A percentile compares a stretch with the other conserved stretches of the same genome.
Conservation (phyloP, 2,329 filamentous ascomycete genomes). For the Trichoderma lentiforme region DNA sequence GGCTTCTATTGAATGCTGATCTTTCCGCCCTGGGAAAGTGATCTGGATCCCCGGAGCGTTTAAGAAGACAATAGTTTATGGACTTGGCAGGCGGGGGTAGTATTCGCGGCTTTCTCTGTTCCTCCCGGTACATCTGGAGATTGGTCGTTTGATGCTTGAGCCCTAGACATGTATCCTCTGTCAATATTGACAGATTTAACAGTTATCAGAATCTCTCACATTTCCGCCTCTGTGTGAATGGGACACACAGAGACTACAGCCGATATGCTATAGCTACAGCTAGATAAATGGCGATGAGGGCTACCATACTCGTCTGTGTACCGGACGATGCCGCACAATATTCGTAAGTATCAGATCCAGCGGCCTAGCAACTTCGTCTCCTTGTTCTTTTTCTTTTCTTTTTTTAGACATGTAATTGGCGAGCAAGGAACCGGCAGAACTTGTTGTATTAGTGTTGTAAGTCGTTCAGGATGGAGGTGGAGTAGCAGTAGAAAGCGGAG, state of each 20-base stretch:
- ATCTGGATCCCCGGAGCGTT: background rate
- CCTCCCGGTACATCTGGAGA: background rate
- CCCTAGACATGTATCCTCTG: background rate
- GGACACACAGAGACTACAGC: background rate
- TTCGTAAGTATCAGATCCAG: background rate
- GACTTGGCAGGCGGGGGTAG: background rate
- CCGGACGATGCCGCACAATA: background rate
- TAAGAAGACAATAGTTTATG: background rate
- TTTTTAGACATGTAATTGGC: background rate
- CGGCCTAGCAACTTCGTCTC: background rate
- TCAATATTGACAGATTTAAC: background rate
- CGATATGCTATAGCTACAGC: background rate
- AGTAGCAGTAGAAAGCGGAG: background rate
- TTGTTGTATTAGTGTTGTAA: background rate
- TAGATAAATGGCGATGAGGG: background rate
- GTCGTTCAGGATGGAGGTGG: background rate
- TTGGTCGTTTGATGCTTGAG: background rate
- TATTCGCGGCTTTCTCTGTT: background rate
- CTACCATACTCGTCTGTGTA: background rate
- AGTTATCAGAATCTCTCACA: background rate
- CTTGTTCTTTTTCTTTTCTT: background rate
- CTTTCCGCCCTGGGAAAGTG: background rate
- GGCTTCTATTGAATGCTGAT: background rate
- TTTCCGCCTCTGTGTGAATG: background rate
- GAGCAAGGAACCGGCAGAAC: background rate